Conservation (phyloP, 768 basidiomycete genomes). For the Psilocybe sp. region DNA sequence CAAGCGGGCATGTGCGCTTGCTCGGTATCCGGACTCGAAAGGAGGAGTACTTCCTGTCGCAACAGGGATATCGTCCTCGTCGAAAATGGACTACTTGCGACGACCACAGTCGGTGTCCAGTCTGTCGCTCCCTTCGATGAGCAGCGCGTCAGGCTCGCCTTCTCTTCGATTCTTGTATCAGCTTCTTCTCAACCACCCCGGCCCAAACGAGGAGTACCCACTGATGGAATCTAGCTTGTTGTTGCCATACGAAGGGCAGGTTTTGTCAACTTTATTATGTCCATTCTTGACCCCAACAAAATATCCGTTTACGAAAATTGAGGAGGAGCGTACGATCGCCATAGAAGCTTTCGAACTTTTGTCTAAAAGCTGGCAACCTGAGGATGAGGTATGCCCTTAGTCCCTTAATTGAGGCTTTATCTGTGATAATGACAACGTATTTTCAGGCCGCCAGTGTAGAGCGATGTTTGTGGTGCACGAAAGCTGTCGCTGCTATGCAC, state of each 20-base stretch:
- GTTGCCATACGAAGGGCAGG: constrained; percentile 57
- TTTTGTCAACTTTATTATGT: constrained; percentile 54
- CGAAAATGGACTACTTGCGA: constrained; percentile 33
- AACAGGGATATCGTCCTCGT: constrained; percentile 11
- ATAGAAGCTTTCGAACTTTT: constrained; percentile 62
- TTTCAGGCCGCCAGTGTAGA: constrained; percentile 45
- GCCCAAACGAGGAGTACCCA: constrained; percentile 18
- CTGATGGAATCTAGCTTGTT: constrained; percentile 18
- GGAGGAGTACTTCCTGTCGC: constrained; percentile 25
- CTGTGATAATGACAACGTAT: background rate
- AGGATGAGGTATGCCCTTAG: constrained; percentile 45
- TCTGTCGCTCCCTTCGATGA: constrained; percentile 23
- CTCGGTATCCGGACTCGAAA: constrained; percentile 42
- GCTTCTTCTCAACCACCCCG: constrained; percentile 43
- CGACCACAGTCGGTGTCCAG: constrained; percentile 39
- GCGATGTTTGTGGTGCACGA: constrained; percentile 70
- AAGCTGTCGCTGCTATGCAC: constrained; percentile 46
- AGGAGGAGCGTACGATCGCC: constrained; percentile 54
- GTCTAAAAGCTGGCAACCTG: constrained; percentile 52
- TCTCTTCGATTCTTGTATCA: constrained; percentile 44
- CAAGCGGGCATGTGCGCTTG: constrained; percentile 49
- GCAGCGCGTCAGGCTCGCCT: constrained; percentile 24
- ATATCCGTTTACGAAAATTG: constrained; percentile 26
- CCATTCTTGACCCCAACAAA: constrained; percentile 47
- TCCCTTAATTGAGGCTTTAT: background rate